Base-by-base conservation (phyloP, 2,329 filamentous ascomycete genomes). In the Aspergillus aculeatus region DNA sequence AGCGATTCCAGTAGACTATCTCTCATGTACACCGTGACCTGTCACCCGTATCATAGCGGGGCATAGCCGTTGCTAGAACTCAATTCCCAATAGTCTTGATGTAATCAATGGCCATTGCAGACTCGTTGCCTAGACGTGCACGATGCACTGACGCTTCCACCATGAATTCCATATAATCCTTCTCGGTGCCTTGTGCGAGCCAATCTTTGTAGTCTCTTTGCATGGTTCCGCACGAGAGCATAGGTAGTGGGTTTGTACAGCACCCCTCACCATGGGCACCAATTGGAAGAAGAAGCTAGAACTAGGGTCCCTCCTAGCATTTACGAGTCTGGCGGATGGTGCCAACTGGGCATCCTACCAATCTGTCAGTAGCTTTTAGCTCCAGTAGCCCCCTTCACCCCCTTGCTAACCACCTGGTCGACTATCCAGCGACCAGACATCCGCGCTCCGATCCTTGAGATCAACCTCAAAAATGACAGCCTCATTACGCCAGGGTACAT, bases 401-500 rank as follows among this genome's bases (percentile, higher is more conserved):
- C 38, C 14, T 14, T 41, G 16, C 38, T 41, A n/a, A 41, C 38
- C 16, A 14, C 6, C 6, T n/a, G 38, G 16, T 54, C 26, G 38
- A 26, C 11, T 47, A 14, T 5, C n/a, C 26, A 55, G 53, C 53
- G 41, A 16, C 41, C 53, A 23, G 41, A 55, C 29, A 55, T 55
- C n/a, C 38, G 24, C 6, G 21, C 53, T 14, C 53, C 53, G 4
- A 23, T 55, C n/a, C 24, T 55, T 3, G 19, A 59, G 19, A 61
- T 59, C 23, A 59, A 47, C 57, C 21, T 50, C 14, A 51, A 59
- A 14, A 21, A 59, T 12, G 57, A 50, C 44, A 29, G 35, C 12
- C 51, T 55, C 5, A 44, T 55, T 19, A 55, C 4, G 5, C 74
- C 75, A 9, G 76, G 76, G 38, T 78, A 77, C 65, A 71, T 77